Conservation (phyloP, 148 eudicot species). For the Persicaria maculosa region DNA sequence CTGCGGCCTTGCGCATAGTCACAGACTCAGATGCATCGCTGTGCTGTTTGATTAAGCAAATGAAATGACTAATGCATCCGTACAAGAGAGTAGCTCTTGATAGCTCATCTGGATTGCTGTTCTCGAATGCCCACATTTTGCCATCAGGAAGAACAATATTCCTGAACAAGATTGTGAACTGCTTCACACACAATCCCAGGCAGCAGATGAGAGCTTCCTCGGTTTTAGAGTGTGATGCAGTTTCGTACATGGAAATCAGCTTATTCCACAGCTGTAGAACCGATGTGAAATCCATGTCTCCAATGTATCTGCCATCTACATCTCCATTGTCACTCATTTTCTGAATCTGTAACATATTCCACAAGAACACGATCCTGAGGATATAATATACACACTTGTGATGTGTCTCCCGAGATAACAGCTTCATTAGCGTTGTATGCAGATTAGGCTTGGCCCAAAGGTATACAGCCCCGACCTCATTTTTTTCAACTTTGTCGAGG, state of each 20-base stretch:
- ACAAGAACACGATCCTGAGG: constrained; percentile 61
- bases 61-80: constrained; percentile 44
- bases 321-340: constrained; percentile 17
- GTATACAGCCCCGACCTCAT: constrained; percentile 21
- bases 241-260: constrained; percentile 50
- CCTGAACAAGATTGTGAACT: constrained; percentile 24
- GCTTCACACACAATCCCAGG: constrained; percentile 50
- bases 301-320: constrained; percentile 30
- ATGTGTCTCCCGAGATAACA: constrained; percentile 56
- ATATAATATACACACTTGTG: constrained; percentile 70
- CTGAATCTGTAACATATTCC: constrained; percentile 57
- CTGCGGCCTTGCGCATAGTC: constrained; percentile 83
- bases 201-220: constrained; percentile 56
- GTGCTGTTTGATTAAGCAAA: constrained; percentile 39
- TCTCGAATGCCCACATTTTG: constrained; percentile 6
- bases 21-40: constrained; percentile 75
- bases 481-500: constrained; percentile 19
- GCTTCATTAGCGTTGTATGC: constrained; percentile 46
- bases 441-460: constrained; percentile 51
- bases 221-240: constrained; percentile 61
- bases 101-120: constrained; percentile 19
- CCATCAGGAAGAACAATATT: constrained; percentile 23
- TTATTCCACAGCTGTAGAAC: constrained; percentile 60
- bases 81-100: constrained; percentile 32
- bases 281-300: constrained; percentile 50